Base-by-base conservation (phyloP, 2,329 filamentous ascomycete genomes). In the Neurospora sp. region DNA sequence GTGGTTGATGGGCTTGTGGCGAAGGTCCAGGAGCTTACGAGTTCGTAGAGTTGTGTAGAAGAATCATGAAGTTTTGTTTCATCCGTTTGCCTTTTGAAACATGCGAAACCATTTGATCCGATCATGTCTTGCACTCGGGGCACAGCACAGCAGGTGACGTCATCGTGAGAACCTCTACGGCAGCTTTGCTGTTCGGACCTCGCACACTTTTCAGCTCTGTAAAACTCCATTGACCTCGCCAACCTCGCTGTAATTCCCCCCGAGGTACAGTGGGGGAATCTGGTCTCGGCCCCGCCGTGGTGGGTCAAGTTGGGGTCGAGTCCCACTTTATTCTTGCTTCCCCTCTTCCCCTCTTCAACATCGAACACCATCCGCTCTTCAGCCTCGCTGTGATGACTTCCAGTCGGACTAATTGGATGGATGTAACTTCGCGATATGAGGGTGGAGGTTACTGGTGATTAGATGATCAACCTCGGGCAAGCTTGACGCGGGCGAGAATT, bases 21-120 rank as follows among this genome's bases (percentile, higher is more conserved):
- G 4, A 78, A 81, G 73, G 75, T 81, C 4, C 78, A 81, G 71
- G 73, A 76, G 68, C 76, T 79, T 10, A 77, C 76, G 36, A 78
- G 78, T 15, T 72, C 66, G 15, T 72, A 70, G 71, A 3, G 11
- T 38, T 38, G 39, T 15, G 39, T 5, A 40, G 39, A 43, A 17
- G 2, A 43, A 28, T 28, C 23, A 23, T 23, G 23, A 23, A 23
- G 23, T 23, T 23, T 23, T 23, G 23, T 23, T 1, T 3, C 8
- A n/a, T 19, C n/a, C n/a, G 11, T 15, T 33, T 33, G 13, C 19
- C 2, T 9, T 17, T 9, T 17, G 3, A 2, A 33, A 9, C 2
- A 28, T 33, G 13, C 10, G n/a, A 23, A 52, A 13, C 19, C 15
- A n/a, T 9, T 42, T 42, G 15, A 42, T 13, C 2, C 46, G 46